Base-by-base conservation (phyloP, 2,329 filamentous ascomycete genomes). In the Fusarium continuum region DNA sequence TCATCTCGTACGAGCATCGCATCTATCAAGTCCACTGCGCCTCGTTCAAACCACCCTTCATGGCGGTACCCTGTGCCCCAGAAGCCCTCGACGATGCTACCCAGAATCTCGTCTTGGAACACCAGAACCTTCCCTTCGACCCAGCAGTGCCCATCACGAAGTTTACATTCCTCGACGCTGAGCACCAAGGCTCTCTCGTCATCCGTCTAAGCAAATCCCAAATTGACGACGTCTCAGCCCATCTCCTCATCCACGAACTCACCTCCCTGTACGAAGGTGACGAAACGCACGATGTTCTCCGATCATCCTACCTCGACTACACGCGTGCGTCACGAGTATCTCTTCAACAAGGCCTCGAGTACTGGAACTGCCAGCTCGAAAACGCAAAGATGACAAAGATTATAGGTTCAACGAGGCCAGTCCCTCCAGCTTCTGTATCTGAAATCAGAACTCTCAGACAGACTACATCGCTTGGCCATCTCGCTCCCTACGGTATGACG, bases 111-210 rank as follows among this genome's bases (percentile, higher is more conserved):
- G 72, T 84, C 58, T 77, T 74, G 54, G 76, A 78, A 28, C 79
- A 83, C 34, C 80, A 82, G 40, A 57, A 63, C 2, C 62, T 72
- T 2, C 70, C 74, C 0, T 73, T 81, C 20, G 74, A 78, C 5
- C 81, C 83, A 25, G 72, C 74, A 4, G 71, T 72, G 1, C 82
- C 83, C 0, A 70, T 80, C 16, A 85, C 83, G 6, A 79, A 79
- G 41, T 85, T 85, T 63, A 78, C 76, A 28, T 82, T 83, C 43
- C 53, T 85, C 5, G 82, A 85, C 32, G 79, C 77, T 0, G 78
- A 76, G 8, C 78, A 81, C 54, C 79, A 79, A 31, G 81, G 81
- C 5, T 77, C 76, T 0, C 73, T 85, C 3, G 67, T 85, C 1
- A 65, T 85, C 40, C 75, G 82, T 11, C 72, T 85, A 0, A 81